Percentiles rank a stretch among this genome's conserved stretches.
Conservation (phyloP, 2,329 filamentous ascomycete species). For the Lomentospora prolificans region DNA sequence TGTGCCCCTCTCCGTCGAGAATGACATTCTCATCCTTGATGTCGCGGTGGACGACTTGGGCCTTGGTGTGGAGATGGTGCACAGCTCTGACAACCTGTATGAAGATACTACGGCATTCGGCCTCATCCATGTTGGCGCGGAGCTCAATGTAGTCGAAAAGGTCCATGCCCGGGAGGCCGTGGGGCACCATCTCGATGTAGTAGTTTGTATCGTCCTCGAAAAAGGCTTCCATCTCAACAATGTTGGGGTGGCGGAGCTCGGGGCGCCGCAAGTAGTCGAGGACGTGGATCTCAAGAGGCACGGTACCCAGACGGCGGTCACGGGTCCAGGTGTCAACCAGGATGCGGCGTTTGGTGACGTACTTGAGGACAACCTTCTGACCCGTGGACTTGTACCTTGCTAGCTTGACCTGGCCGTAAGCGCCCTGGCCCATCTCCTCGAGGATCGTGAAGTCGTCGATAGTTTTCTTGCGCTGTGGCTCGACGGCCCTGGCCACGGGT, state of each 20-base stretch:
- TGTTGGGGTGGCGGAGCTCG: constrained; percentile 56
- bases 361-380: constrained; percentile 90
- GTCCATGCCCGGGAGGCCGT: constrained; percentile 94
- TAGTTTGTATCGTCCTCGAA: constrained; percentile 83
- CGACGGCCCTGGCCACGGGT: constrained; percentile 24
- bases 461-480: constrained; percentile 56
- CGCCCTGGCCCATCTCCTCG: constrained; percentile 97
- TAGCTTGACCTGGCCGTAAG: constrained; percentile 95
- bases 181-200: constrained; percentile 97
- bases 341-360: constrained; percentile 93
- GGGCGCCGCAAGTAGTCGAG: constrained; percentile 81
- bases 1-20: constrained; percentile 85
- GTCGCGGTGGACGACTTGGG: constrained; percentile 87
- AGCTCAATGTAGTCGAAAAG: constrained; percentile 98
- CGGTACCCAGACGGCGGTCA: constrained; percentile 83
- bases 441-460: constrained; percentile 87
- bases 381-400: constrained; percentile 72
- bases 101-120: constrained; percentile 90
- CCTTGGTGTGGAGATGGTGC: constrained; percentile 83
- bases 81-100: constrained; percentile 83
- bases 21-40: constrained; percentile 99
- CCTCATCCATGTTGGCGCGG: constrained; percentile 90
- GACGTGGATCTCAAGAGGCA: constrained; percentile 94
- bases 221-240: constrained; percentile 64
- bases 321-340: constrained; percentile 97